A percentile compares a stretch with the other conserved stretches of the same genome.
Conservation (phyloP, 2,329 filamentous ascomycete species). For the Aspergillus neoniger region DNA sequence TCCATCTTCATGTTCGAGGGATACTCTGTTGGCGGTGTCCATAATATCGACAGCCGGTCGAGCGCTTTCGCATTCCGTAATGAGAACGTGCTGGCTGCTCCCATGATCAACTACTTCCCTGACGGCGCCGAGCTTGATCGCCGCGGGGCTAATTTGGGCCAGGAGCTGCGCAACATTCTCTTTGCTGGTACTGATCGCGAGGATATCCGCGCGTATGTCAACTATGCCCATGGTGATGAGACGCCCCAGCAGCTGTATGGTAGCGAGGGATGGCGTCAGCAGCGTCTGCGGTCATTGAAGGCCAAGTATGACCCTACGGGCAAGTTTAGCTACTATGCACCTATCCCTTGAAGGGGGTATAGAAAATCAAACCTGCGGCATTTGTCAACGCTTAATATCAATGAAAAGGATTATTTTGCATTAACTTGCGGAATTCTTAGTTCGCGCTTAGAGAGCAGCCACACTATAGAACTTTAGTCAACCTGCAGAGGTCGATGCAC, state of each 20-base stretch:
- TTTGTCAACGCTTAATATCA: no score
- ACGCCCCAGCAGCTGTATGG: slow-evolving; percentile 32
- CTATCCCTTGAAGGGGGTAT: slow-evolving; percentile 19
- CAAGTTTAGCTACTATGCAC: slow-evolving; percentile 33
- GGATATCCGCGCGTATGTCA: slow-evolving; percentile 33
- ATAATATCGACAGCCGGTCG: slow-evolving; percentile 35
- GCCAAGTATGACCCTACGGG: slow-evolving; percentile 38
- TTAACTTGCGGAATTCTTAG: no score
- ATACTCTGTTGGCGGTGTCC: slow-evolving; percentile 53
- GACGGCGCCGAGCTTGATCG: slow-evolving; percentile 24
- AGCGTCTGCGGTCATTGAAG: slow-evolving; percentile 35
- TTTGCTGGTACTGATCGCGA: slow-evolving; percentile 21
- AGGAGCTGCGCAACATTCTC: slow-evolving; percentile 33
- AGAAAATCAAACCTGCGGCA: no score
- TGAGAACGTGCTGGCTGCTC: slow-evolving; percentile 45
- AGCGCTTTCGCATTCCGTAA: slow-evolving; percentile 52
- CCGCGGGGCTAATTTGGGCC: slow-evolving; percentile 30
- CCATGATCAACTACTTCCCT: slow-evolving; percentile 35
- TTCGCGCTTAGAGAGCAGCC: no score
- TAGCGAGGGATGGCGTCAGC: slow-evolving; percentile 34
- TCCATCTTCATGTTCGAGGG: slow-evolving; percentile 60
- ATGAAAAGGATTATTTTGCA: no score
- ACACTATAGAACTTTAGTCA: no score
- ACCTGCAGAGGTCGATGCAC: no score
- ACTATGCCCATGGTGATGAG: slow-evolving; percentile 36